Base-by-base conservation (phyloP, 1,284 basidiomycete species). In the Blastosporella zonata region DNA sequence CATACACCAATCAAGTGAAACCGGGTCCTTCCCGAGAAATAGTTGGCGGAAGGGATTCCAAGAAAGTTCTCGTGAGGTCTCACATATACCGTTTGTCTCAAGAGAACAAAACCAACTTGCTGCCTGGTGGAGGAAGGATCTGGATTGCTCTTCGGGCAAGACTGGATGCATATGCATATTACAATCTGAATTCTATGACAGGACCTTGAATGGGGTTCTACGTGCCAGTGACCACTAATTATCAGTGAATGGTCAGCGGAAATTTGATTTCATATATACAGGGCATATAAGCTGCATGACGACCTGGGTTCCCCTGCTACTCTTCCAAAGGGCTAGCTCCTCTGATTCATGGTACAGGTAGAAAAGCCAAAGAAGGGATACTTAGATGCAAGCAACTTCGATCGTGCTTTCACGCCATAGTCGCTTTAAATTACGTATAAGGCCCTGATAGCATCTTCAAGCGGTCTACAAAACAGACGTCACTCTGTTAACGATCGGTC, bases 51-150 rank as follows among this genome's bases (percentile, higher is more conserved):
- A 17, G 53, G 55, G 41, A 67, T 63, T n/a, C 69, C 50, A 8
- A 64, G 65, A 49, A 69, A 67, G 49, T 69, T 70, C 57, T 69
- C 58, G 43, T 69, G 68, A 6, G 62, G 59, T 34, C 48, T n/a
- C n/a, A n/a, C n/a, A n/a, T n/a, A 33, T 41, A 59, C 59, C 1
- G 61, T 57, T 29, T 52, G 54, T 15, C 57, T 63, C 49, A 56
- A 70, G 15, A 68, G 47, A 27, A 67, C 47, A 0, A 44, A 43
- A 0, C 68, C 67, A n/a, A 71, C 50, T 40, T 59, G 49, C 10
- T 55, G 49, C 9, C 34, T 37, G 12, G 67, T 62, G 3, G 62
- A 53, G 2, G 61, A 67, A 8, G 54, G 52, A 35, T 35, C 27
- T 15, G 34, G 42, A 21, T 23, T 47, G 15, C 46, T 43, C 13